Evolutionary conservation across 2,329 filamentous ascomycete species (phyloP).

Genomic region (Aphanocladium album): DNA sequence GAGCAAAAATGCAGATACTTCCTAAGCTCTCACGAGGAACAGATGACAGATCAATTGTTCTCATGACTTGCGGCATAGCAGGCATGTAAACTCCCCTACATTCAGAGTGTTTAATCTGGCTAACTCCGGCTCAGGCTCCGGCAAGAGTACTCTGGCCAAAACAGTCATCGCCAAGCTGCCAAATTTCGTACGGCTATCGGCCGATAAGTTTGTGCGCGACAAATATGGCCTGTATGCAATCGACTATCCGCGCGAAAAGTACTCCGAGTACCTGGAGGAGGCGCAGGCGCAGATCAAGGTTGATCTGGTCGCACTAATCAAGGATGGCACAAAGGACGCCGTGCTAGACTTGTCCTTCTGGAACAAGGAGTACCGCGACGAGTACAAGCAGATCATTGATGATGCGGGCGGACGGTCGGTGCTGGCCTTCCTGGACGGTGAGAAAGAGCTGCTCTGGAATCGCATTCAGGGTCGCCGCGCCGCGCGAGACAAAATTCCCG

Average conservation of each 20-base stretch:
- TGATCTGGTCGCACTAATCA: conserved; percentile 14
- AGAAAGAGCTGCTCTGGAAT: conserved; percentile 25
- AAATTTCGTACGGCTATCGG: conserved; percentile 9
- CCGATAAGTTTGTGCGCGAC: conserved; percentile 2
- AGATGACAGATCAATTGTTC: background rate
- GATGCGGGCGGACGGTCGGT: conserved; percentile 24
- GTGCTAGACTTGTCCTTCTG: conserved; percentile 29
- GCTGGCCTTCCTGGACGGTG: conserved; percentile 23
- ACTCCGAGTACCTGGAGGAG: conserved; percentile 6
- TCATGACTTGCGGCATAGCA: conserved; percentile 13
- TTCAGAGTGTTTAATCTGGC: no score
- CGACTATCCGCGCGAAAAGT: conserved; percentile 8
- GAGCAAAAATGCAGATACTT: background rate
- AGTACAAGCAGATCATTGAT: conserved; percentile 24
- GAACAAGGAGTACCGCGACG: conserved; percentile 25
- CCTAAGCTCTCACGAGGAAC: background rate
- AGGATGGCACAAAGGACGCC: conserved; percentile 19
- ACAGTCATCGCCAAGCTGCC: background rate
- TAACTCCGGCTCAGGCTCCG: background rate
- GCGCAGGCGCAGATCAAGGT: conserved; percentile 5
- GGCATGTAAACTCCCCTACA: background rate
- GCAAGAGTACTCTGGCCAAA: conserved; percentile 13
- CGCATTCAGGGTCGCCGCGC: conserved; percentile 25
- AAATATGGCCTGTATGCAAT: conserved; percentile 11
- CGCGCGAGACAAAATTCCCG: conserved; percentile 9